These are phyloP conservation scores for Leishmania aethiopica DNA, from an alignment of 208 protist genomes.

Conservation along the genomic window DNA sequence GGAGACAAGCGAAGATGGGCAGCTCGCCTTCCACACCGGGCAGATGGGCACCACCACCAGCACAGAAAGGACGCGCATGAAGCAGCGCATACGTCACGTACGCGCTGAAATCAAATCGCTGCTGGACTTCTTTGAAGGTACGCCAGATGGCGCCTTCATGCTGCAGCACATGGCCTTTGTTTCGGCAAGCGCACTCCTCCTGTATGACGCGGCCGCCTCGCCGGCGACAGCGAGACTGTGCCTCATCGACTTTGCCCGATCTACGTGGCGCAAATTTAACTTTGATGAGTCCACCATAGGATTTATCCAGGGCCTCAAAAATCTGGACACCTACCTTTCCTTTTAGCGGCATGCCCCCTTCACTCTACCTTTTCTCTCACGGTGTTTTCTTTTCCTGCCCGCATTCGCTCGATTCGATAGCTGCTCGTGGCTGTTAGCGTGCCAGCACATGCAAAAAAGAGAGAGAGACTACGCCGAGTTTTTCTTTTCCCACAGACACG, in stretches of 20 bases:
- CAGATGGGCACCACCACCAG: not conserved
- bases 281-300: conserved; percentile 63
- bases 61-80: conserved; percentile 11
- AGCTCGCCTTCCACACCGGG: conserved; percentile 12
- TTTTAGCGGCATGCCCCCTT: not conserved
- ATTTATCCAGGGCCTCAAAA: conserved; percentile 66
- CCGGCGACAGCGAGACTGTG: conserved; percentile 27
- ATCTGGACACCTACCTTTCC: conserved; percentile 29
- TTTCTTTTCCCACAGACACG: not conserved
- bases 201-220: conserved; percentile 53
- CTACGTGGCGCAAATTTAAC: conserved; percentile 59
- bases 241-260: conserved; percentile 79
- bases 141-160: conserved; percentile 48
- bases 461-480: not conserved
- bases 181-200: conserved; percentile 66
- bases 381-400: conserved; percentile 9
- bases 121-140: conserved; percentile 57
- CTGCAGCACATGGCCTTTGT: conserved; percentile 69
- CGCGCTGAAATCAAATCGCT: conserved; percentile 32
- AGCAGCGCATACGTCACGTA: conserved; percentile 22
- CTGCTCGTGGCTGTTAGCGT: not conserved
- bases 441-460: not conserved
- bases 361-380: not conserved
- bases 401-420: not conserved
- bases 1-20: not conserved